phyloP scores from a whole-genome alignment of 2,329 filamentous ascomycete species.

The Leptographium radiaticola region DNA sequence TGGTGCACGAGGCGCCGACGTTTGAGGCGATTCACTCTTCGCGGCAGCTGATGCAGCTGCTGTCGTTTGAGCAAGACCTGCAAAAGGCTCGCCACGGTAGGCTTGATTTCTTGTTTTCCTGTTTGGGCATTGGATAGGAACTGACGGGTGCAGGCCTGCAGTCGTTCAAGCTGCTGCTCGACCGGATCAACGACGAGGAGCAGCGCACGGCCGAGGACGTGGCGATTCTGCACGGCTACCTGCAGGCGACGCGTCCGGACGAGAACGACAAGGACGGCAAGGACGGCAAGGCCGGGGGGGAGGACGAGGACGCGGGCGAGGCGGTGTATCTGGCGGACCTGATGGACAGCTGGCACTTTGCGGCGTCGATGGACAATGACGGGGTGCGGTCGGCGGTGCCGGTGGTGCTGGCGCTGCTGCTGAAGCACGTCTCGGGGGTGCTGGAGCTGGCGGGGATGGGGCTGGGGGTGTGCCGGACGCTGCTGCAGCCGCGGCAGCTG shows the following conservation, averaged over 20 bases:
- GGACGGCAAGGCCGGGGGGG: neutral
- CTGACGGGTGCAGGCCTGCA: conserved; percentile 39
- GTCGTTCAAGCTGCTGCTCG: conserved; percentile 59
- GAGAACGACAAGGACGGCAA: conserved; percentile 17
- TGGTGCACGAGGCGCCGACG: conserved; percentile 42
- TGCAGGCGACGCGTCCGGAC: conserved; percentile 35
- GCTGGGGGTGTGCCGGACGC: conserved; percentile 63
- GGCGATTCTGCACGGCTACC: conserved; percentile 55
- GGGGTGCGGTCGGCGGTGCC: conserved; percentile 67
- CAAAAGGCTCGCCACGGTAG: conserved; percentile 52
- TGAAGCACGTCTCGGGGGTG: conserved; percentile 63
- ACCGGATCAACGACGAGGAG: conserved; percentile 43
- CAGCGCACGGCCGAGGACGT: conserved; percentile 32
- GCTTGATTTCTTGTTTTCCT: conserved; percentile 5
- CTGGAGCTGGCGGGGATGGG: conserved; percentile 66
- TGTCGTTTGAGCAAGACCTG: conserved; percentile 60
- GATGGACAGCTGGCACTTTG: conserved; percentile 80
- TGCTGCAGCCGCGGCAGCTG: conserved; percentile 69
- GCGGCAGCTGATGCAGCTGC: conserved; percentile 53
- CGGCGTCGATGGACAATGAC: conserved; percentile 67
- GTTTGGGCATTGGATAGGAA: neutral
- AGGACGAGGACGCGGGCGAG: conserved; percentile 25
- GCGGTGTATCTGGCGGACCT: conserved; percentile 62
- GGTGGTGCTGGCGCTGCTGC: conserved; percentile 66
- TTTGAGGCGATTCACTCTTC: conserved; percentile 49